Evolutionary conservation across 2,329 filamentous ascomycete genomes (phyloP).

Genomic region (Bipolaris victoriae): DNA sequence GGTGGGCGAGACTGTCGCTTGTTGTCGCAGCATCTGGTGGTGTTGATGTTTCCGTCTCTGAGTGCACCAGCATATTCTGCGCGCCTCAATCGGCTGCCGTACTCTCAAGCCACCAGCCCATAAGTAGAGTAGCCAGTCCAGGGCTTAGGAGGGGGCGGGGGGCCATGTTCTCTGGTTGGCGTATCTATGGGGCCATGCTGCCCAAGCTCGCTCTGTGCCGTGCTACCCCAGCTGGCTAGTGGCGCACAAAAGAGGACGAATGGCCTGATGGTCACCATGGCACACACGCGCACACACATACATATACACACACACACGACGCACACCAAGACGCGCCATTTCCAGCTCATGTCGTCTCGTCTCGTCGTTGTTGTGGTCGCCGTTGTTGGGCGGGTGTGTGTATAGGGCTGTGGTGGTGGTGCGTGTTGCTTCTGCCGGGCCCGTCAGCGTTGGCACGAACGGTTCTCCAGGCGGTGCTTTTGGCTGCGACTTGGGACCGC

Average conservation of each 20-base stretch:
- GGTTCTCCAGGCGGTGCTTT: slow-evolving; percentile 9
- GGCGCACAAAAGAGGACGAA: slow-evolving; percentile 21
- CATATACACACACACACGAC: background rate
- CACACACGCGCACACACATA: background rate
- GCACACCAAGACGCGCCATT: background rate
- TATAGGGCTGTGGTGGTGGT: background rate
- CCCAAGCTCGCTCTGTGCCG: slow-evolving; percentile 12
- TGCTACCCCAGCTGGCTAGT: slow-evolving; percentile 24
- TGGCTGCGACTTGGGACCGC: slow-evolving; percentile 9
- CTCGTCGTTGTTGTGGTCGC: background rate
- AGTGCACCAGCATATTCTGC: too few species aligned
- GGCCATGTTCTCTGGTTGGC: slow-evolving; percentile 6
- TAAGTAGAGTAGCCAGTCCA: too few species aligned
- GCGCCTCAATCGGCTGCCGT: too few species aligned
- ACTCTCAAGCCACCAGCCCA: too few species aligned
- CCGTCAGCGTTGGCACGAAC: slow-evolving; percentile 9
- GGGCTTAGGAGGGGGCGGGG: background rate
- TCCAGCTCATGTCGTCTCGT: background rate
- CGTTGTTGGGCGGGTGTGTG: background rate
- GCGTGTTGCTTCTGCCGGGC: background rate
- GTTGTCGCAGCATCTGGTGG: too few species aligned
- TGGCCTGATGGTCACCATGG: slow-evolving; percentile 26
- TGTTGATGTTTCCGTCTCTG: too few species aligned
- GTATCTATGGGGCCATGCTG: slow-evolving; percentile 10
- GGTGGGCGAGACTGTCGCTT: background rate